These are phyloP conservation scores for Hypsizygus marmoreus DNA, from an alignment of 768 basidiomycete genomes.

Conservation along the genomic window DNA sequence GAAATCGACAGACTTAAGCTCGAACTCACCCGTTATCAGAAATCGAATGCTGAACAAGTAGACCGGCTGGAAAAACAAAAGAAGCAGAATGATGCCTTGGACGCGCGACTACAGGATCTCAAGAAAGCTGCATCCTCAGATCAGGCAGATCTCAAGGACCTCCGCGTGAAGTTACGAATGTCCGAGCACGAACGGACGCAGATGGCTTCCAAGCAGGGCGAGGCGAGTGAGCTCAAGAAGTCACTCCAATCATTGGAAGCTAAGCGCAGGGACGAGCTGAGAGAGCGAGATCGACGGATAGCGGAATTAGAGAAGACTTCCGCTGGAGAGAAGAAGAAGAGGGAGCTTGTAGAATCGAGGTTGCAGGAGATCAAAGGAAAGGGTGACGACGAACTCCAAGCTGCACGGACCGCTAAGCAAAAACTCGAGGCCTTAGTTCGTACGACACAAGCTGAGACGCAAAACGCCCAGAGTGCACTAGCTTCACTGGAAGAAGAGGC, in stretches of 20 bases:
- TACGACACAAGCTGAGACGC: constrained; percentile 36
- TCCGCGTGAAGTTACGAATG: constrained; percentile 57
- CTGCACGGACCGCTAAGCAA: constrained; percentile 32
- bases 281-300: constrained; percentile 54
- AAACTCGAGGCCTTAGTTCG: constrained; percentile 39
- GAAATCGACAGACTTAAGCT: constrained; percentile 61
- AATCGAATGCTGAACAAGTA: constrained; percentile 46
- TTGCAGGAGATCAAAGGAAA: constrained; percentile 44
- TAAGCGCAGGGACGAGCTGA: constrained; percentile 54
- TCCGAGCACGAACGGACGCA: constrained; percentile 61
- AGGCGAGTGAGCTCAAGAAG: constrained; percentile 52
- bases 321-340: constrained; percentile 49
- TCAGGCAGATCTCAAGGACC: constrained; percentile 63
- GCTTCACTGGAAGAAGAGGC: constrained; percentile 31
- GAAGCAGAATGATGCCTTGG: constrained; percentile 60
- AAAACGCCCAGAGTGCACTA: constrained; percentile 33
- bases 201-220: constrained; percentile 51
- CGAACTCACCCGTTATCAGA: constrained; percentile 54
- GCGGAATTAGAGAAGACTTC: constrained; percentile 57
- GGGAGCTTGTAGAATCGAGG: constrained; percentile 47
- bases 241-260: constrained; percentile 49
- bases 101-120: constrained; percentile 61
- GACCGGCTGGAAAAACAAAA: constrained; percentile 63
- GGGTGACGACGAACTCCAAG: constrained; percentile 40
- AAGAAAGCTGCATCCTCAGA: constrained; percentile 51